phyloP scores from a whole-genome alignment of 257 asterid species.

The Schizonepeta tenuifolia region DNA sequence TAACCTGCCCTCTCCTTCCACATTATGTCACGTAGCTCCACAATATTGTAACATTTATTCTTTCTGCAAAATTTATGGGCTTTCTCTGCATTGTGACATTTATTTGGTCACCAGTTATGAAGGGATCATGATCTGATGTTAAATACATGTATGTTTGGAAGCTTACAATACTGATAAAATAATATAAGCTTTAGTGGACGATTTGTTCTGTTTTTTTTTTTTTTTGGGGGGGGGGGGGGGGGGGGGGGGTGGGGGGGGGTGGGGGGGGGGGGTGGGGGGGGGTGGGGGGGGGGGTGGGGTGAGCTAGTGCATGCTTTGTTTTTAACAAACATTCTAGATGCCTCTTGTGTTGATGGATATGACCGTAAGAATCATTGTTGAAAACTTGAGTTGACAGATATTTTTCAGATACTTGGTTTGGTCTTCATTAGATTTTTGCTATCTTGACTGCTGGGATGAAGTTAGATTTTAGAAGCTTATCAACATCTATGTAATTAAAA shows the following conservation, averaged over 20 bases:
- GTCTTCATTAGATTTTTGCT: slow-evolving; percentile 13
- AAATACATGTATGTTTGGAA: background rate
- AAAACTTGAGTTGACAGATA: background rate
- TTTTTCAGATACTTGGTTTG: background rate
- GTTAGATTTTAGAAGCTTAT: slow-evolving; percentile 12
- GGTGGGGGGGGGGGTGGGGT: too few species aligned
- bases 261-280: too few species aligned
- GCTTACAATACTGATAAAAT: background rate
- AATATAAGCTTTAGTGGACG: background rate
- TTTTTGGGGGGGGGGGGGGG: too few species aligned
- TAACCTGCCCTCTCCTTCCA: background rate
- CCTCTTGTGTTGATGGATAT: background rate
- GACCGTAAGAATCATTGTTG: background rate
- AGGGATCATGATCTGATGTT: slow-evolving; percentile 3
- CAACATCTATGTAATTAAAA: background rate
- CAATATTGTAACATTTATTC: background rate
- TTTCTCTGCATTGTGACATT: background rate
- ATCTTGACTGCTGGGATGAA: slow-evolving; percentile 14
- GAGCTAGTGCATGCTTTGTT: background rate
- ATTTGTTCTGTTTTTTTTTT: too few species aligned
- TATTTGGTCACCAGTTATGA: slow-evolving; percentile 3
- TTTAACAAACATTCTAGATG: background rate
- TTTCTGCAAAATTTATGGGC: background rate
- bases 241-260: too few species aligned
- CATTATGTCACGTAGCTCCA: background rate